These are phyloP conservation scores for Tilletia walkeri DNA, from an alignment of 1,284 basidiomycete genomes.

Conservation along the genomic window DNA sequence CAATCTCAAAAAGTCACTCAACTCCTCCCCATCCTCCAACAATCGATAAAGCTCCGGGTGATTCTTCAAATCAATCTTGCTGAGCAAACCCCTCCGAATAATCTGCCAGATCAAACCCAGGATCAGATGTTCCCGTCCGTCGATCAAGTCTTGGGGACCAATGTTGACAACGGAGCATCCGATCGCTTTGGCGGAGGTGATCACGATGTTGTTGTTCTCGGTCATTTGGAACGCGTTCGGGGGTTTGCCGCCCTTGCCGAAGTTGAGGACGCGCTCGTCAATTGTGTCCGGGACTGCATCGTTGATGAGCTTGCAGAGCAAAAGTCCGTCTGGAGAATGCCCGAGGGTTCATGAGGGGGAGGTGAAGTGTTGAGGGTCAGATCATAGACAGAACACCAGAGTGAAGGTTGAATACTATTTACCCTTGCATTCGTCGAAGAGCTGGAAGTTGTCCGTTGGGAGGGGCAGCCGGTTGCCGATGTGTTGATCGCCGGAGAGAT, in stretches of 20 bases:
- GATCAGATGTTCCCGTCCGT: slow-evolving; percentile 93
- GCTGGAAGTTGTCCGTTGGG: slow-evolving; percentile 96
- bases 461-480: slow-evolving; percentile 81
- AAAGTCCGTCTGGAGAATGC: slow-evolving; percentile 70
- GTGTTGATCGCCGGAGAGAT: slow-evolving; percentile 85
- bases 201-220: slow-evolving; percentile 99
- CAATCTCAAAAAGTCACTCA: slow-evolving; percentile 87
- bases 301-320: slow-evolving; percentile 97
- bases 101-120: slow-evolving; percentile 99
- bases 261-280: slow-evolving; percentile 93
- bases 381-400: not conserved
- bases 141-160: slow-evolving; percentile 85
- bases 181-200: slow-evolving; percentile 94
- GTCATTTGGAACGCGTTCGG: slow-evolving; percentile 96
- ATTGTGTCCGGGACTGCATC: slow-evolving; percentile 99
- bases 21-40: slow-evolving; percentile 92
- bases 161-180: slow-evolving; percentile 99
- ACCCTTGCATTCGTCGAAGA: slow-evolving; percentile 90
- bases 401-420: not conserved
- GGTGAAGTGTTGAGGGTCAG: not conserved
- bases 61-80: slow-evolving; percentile 94
- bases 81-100: slow-evolving; percentile 86
- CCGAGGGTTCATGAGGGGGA: too few species aligned
- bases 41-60: slow-evolving; percentile 95
- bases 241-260: slow-evolving; percentile 57